Conservation (phyloP, 148 eudicot genomes). For the Silene latifolia region DNA sequence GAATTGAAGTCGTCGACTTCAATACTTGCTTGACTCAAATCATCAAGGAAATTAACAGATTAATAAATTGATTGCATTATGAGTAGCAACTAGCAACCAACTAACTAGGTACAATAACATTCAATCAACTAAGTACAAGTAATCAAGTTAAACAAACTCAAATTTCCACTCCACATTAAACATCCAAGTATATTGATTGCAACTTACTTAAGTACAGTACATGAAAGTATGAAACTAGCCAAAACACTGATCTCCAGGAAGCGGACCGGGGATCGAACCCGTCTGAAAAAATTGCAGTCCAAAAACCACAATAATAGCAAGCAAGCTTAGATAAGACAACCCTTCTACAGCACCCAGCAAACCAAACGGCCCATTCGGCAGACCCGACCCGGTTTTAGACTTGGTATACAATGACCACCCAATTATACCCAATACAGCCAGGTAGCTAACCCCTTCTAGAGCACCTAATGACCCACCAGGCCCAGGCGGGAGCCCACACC, state of each 20-base stretch:
- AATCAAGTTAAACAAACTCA: no score
- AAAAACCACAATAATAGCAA: slow-evolving; percentile 76
- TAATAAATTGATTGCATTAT: no score
- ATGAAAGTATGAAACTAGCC: slow-evolving; percentile 49
- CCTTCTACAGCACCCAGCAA: slow-evolving; percentile 95
- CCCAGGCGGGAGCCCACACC: slow-evolving; percentile 98
- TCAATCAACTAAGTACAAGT: no score
- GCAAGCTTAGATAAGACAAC: slow-evolving; percentile 64
- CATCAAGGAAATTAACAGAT: no score
- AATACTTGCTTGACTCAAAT: no score
- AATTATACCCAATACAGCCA: slow-evolving; percentile 66
- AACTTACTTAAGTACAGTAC: no score
- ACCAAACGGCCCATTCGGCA: slow-evolving; percentile 89
- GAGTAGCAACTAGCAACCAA: no score
- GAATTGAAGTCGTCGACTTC: no score
- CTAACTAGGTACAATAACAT: no score
- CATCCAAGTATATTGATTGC: no score
- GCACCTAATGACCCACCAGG: slow-evolving; percentile 95
- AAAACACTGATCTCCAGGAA: slow-evolving; percentile 83
- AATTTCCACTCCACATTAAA: no score
- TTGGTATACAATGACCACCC: slow-evolving; percentile 92
- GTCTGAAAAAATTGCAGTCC: slow-evolving; percentile 64
- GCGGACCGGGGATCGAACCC: slow-evolving; percentile 87
- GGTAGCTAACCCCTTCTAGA: slow-evolving; percentile 87
- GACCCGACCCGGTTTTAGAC: slow-evolving; percentile 80